phyloP scores from a whole-genome alignment of 495 filamentous ascomycete species.

The Aspergillus funiculosus region DNA sequence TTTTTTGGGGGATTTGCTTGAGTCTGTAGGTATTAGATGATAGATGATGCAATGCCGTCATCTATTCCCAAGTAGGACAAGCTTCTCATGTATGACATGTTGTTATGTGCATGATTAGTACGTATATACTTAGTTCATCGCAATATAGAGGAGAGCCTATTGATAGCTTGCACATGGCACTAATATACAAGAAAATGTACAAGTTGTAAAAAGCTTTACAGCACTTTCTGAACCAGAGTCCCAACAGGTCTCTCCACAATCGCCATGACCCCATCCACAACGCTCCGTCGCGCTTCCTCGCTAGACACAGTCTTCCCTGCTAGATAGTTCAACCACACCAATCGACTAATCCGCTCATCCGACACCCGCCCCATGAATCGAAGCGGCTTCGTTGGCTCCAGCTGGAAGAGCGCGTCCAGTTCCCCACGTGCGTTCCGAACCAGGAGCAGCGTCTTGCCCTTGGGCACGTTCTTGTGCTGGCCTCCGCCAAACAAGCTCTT shows the following conservation, averaged over 20 bases:
- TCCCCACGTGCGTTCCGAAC: constrained; percentile 58
- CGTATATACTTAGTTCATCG: no score
- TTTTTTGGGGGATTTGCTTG: no score
- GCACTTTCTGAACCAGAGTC: constrained; percentile 70
- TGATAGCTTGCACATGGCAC: no score
- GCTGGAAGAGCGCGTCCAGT: constrained; percentile 64
- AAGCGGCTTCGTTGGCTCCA: constrained; percentile 34
- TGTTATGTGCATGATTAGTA: no score
- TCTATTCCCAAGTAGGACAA: no score
- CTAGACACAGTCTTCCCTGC: constrained; percentile 83
- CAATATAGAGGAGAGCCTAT: no score
- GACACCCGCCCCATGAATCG: constrained; percentile 58
- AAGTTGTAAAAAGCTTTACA: constrained; percentile 28
- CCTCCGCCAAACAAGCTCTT: constrained; percentile 70
- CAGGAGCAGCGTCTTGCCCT: constrained; percentile 69
- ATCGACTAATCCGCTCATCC: constrained; percentile 73
- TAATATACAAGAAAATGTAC: no score
- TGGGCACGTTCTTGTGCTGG: constrained; percentile 59
- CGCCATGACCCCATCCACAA: constrained; percentile 82
- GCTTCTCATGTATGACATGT: no score
- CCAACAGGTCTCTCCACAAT: constrained; percentile 87
- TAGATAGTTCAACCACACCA: constrained; percentile 87
- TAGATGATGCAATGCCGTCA: no score
- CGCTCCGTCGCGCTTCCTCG: constrained; percentile 68
- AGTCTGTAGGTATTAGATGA: no score